These are phyloP conservation scores for Meira miltonrushii DNA, from an alignment of 1,284 basidiomycete genomes.

Conservation along the genomic window DNA sequence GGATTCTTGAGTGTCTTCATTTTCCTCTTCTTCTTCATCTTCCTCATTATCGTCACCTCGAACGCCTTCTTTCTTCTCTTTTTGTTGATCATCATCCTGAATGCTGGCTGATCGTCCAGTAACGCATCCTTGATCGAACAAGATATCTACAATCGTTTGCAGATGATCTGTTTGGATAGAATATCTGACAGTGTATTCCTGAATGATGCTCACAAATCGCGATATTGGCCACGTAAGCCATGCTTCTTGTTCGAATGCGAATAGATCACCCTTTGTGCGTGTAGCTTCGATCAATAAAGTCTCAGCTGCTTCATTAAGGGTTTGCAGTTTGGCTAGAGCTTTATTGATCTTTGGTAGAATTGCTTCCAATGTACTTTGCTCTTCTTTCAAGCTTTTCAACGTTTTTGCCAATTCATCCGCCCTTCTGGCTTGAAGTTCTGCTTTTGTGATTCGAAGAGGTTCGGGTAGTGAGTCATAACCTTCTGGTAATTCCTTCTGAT, in stretches of 20 bases:
- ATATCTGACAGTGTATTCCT: background rate
- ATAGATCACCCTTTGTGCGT: background rate
- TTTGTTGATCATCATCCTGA: background rate
- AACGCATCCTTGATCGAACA: background rate
- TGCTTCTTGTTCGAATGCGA: background rate
- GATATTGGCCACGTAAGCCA: constrained; percentile 4
- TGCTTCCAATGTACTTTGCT: background rate
- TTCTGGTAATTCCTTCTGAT: background rate
- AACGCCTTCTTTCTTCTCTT: background rate
- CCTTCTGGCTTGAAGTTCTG: background rate
- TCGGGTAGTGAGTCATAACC: background rate
- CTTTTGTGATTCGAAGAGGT: background rate
- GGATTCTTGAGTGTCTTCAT: background rate
- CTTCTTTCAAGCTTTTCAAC: constrained; percentile 1
- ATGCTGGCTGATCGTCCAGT: background rate
- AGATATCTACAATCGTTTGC: background rate
- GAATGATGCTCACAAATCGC: background rate
- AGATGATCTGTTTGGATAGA: constrained; percentile 5
- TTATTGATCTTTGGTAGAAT: background rate
- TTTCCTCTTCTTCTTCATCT: constrained; percentile 4
- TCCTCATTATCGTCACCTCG: background rate
- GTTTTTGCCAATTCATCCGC: background rate
- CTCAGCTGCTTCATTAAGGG: constrained; percentile 3
- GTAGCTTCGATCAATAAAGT: constrained; percentile 1
- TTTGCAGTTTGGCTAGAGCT: background rate